Percentiles rank a stretch among this genome's conserved stretches.
Evolutionary conservation across 306 rosid species (phyloP).

Genomic region (Cucumis hystrix): DNA sequence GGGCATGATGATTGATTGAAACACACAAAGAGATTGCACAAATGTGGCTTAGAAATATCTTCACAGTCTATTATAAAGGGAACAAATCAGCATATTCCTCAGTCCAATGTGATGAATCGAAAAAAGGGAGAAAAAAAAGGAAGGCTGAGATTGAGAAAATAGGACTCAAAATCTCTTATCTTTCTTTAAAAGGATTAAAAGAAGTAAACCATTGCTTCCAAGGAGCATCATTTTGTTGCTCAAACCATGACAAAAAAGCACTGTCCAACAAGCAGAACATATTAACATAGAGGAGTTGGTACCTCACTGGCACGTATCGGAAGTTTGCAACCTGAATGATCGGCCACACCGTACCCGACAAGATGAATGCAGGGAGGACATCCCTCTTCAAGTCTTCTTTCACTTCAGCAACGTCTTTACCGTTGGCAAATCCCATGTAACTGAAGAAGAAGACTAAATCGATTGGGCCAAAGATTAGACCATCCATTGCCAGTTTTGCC

Average conservation of each 20-base stretch:
- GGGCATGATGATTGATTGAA: background rate
- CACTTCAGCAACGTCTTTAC: constrained; percentile 56
- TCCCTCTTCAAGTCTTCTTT: constrained; percentile 82
- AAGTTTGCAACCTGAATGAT: constrained; percentile 70
- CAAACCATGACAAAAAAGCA: constrained; percentile 87
- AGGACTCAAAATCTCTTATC: background rate
- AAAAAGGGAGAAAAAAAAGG: background rate
- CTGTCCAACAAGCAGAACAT: constrained; percentile 85
- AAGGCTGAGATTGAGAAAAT: background rate
- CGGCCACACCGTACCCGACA: constrained; percentile 88
- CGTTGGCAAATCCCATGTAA: constrained; percentile 70
- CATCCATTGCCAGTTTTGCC: constrained; percentile 63
- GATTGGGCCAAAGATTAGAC: constrained; percentile 60
- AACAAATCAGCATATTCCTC: background rate
- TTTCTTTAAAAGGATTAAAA: constrained; percentile 34
- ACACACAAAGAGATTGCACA: background rate
- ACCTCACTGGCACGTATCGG: constrained; percentile 70
- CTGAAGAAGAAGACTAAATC: constrained; percentile 65
- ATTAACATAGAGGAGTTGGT: constrained; percentile 86
- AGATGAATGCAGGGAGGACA: constrained; percentile 56
- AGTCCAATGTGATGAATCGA: background rate
- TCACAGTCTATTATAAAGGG: constrained; percentile 1
- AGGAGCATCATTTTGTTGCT: constrained; percentile 84
- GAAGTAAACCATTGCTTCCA: constrained; percentile 87
- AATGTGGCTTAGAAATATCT: constrained; percentile 4